These are phyloP conservation scores for Yamadazyma sp. DNA, from an alignment of 1,139 yeast genomes.

Conservation along the genomic window DNA sequence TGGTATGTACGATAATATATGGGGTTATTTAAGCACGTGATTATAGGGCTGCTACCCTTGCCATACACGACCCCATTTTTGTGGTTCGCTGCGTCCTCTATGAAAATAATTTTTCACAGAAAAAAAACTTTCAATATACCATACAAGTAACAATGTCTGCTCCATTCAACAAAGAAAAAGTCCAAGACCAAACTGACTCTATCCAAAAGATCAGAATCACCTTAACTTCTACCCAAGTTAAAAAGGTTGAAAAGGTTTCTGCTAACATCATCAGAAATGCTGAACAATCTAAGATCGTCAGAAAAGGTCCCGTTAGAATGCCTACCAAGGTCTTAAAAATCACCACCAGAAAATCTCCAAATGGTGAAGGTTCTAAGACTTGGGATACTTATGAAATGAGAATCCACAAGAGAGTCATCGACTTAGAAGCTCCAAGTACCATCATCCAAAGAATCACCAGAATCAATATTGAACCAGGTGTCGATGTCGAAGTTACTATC, in stretches of 20 bases:
- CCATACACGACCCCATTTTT: neutral
- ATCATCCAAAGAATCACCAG: constrained; percentile 95
- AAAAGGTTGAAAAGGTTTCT: constrained; percentile 93
- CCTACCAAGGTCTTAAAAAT: constrained; percentile 99
- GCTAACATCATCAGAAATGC: constrained; percentile 90
- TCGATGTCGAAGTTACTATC: constrained; percentile 43
- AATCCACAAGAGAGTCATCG: constrained; percentile 99
- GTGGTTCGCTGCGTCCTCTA: neutral
- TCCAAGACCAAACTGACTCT: constrained; percentile 76
- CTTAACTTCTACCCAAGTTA: constrained; percentile 98
- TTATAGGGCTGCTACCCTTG: constrained; percentile 11
- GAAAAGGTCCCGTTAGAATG: constrained; percentile 99
- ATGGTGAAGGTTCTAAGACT: constrained; percentile 99
- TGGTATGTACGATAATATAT: too few relatives aligned
- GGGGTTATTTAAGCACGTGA: too few relatives aligned
- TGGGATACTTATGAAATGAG: constrained; percentile 99
- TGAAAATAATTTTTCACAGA: constrained; percentile 13
- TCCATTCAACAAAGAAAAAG: constrained; percentile 76
- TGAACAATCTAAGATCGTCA: constrained; percentile 73
- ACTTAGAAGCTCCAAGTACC: constrained; percentile 95
- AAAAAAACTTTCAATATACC: constrained; percentile 9
- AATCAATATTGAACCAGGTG: constrained; percentile 71
- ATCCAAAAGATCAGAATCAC: constrained; percentile 99
- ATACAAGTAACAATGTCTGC: constrained; percentile 65
- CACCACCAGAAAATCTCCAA: constrained; percentile 99